Conservation (phyloP, 805 yeast species). For the Sungouiozyma intestinalis region DNA sequence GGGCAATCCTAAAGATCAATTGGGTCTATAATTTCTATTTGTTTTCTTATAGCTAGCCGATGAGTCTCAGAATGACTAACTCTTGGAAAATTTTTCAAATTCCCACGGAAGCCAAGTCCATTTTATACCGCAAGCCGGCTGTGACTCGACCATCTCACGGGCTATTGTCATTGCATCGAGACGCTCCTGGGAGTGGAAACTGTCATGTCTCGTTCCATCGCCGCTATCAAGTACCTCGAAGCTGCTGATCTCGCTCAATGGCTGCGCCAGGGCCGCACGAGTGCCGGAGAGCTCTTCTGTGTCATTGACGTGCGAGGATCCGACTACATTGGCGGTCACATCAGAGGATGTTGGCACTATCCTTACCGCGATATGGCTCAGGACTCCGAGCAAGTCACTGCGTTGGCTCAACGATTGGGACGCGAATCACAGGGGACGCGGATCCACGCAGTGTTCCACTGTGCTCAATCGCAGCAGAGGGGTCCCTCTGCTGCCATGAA, state of each 20-base stretch:
- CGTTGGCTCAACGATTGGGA: constrained; percentile 16
- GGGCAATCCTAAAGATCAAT: no score
- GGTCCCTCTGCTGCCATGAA: constrained; percentile 79
- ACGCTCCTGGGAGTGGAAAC: no score
- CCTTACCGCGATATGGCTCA: constrained; percentile 21
- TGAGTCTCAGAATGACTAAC: no score
- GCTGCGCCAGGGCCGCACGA: constrained; percentile 17
- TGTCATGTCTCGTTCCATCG: constrained; percentile 10
- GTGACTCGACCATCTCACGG: no score
- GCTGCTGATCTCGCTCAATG: constrained; percentile 18
- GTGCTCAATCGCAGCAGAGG: constrained; percentile 82
- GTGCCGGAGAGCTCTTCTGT: constrained; percentile 15
- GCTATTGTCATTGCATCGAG: no score
- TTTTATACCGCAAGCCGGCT: no score
- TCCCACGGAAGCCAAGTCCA: no score
- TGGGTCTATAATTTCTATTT: no score
- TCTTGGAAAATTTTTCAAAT: no score
- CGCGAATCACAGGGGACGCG: constrained; percentile 15
- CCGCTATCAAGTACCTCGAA: constrained; percentile 19
- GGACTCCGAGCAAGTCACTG: constrained; percentile 61
- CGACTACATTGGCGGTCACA: constrained; percentile 61
- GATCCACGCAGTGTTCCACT: constrained; percentile 58
- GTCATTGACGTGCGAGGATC: constrained; percentile 81
- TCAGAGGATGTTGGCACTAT: constrained; percentile 17
- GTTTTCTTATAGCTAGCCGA: no score